Conservation (phyloP, 805 yeast species). For the Saccharomycopsis selenospora region DNA sequence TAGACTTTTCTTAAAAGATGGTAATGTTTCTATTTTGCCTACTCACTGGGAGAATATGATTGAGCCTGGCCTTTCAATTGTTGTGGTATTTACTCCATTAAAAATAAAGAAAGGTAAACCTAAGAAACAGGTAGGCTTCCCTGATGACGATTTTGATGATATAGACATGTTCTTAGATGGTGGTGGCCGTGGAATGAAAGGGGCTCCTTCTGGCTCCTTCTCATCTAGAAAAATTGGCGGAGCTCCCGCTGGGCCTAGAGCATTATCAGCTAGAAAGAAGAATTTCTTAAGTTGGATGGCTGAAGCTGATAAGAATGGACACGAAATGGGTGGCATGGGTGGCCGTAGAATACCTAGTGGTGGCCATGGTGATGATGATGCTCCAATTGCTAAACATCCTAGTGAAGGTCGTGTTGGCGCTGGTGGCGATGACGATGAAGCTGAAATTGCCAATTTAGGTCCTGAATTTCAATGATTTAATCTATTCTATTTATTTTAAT, state of each 20-base stretch:
- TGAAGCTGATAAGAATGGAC: conserved; percentile 18
- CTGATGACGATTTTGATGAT: conserved; percentile 2
- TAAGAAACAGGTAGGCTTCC: background rate
- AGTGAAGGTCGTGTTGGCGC: background rate
- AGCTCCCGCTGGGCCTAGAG: conserved; percentile 22
- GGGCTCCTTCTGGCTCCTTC: background rate
- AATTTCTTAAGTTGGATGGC: conserved; percentile 17
- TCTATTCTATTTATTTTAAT: no score
- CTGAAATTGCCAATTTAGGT: background rate
- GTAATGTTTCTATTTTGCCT: conserved; percentile 13
- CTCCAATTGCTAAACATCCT: background rate
- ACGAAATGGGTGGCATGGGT: conserved; percentile 10
- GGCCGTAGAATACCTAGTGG: conserved; percentile 22
- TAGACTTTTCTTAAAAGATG: conserved; percentile 8
- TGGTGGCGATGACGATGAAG: background rate
- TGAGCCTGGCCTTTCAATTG: conserved; percentile 14
- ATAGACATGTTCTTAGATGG: background rate
- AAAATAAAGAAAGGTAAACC: background rate
- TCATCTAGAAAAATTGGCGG: conserved; percentile 22
- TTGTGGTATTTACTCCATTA: conserved; percentile 9
- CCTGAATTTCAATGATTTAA: no score
- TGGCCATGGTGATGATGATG: conserved; percentile 11
- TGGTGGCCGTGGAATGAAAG: background rate
- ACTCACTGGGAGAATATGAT: conserved; percentile 17
- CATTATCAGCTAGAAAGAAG: conserved; percentile 7